A percentile compares a stretch with the other conserved stretches of the same genome.
Conservation (phyloP, 163 green algal species). For the Trebouxia gelatinosa region DNA sequence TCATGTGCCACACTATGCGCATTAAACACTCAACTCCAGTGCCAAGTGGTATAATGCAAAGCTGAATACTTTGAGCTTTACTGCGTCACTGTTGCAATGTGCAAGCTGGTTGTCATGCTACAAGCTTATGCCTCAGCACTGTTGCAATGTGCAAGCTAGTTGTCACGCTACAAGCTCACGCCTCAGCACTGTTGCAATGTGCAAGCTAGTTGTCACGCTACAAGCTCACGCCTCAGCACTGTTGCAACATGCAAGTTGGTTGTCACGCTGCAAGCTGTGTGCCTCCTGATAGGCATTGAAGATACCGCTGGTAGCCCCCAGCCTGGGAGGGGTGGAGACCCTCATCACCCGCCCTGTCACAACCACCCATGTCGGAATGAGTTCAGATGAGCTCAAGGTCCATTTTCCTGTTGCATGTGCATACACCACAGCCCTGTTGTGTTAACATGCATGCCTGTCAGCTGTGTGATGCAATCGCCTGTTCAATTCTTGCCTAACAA, state of each 20-base stretch:
- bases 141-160: no score
- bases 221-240: neutral
- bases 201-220: neutral
- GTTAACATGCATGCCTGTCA: no score
- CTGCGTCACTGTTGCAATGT: no score
- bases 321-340: constrained; percentile 34
- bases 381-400: constrained; percentile 29
- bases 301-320: constrained; percentile 28
- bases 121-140: no score
- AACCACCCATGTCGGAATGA: constrained; percentile 28
- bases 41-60: no score
- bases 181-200: neutral
- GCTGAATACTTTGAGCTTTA: no score
- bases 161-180: no score
- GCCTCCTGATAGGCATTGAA: constrained; percentile 27
- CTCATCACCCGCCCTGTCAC: constrained; percentile 30
- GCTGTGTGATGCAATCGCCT: no score
- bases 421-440: neutral
- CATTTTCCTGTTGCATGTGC: neutral
- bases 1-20: no score
- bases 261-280: neutral
- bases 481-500: no score
- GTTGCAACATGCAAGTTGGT: neutral
- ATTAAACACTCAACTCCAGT: no score
- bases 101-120: no score